Percentiles rank a stretch among this genome's conserved stretches.
phyloP scores from a whole-genome alignment of 2,329 filamentous ascomycete species.

The Corynespora cassiicola region DNA sequence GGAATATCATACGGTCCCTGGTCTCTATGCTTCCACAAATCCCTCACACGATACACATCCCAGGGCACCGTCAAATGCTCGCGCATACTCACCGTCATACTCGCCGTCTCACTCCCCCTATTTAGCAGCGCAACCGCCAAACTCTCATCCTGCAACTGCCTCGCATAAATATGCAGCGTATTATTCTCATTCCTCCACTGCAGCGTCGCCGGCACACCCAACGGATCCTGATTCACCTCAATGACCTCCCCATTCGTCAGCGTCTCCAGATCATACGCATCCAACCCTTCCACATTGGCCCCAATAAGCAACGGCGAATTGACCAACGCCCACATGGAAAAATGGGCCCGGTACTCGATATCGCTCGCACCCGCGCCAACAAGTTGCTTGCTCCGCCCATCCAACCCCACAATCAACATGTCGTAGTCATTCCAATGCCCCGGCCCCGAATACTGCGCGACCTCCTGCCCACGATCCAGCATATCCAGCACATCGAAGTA shows the following conservation, averaged over 20 bases:
- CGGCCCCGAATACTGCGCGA: constrained; percentile 22
- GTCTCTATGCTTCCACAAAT: constrained; percentile 28
- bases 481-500: constrained; percentile 52
- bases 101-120: constrained; percentile 18
- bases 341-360: constrained; percentile 49
- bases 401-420: constrained; percentile 31
- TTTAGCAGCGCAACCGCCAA: constrained; percentile 24
- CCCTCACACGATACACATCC: constrained; percentile 27
- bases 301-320: constrained; percentile 52
- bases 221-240: constrained; percentile 47
- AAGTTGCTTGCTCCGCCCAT: constrained; percentile 26
- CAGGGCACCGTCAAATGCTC: constrained; percentile 27
- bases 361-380: constrained; percentile 24
- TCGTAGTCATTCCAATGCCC: constrained; percentile 34
- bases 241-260: constrained; percentile 53
- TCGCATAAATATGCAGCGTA: constrained; percentile 25
- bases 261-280: constrained; percentile 44
- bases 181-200: constrained; percentile 16
- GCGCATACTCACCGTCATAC: constrained; percentile 24
- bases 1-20: constrained; percentile 30
- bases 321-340: constrained; percentile 50
- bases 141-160: constrained; percentile 19
- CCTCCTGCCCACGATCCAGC: constrained; percentile 36
- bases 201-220: constrained; percentile 17
- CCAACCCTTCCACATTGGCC: constrained; percentile 44